phyloP scores from a whole-genome alignment of 2,329 filamentous ascomycete genomes.

The Colletotrichum tanaceti region DNA sequence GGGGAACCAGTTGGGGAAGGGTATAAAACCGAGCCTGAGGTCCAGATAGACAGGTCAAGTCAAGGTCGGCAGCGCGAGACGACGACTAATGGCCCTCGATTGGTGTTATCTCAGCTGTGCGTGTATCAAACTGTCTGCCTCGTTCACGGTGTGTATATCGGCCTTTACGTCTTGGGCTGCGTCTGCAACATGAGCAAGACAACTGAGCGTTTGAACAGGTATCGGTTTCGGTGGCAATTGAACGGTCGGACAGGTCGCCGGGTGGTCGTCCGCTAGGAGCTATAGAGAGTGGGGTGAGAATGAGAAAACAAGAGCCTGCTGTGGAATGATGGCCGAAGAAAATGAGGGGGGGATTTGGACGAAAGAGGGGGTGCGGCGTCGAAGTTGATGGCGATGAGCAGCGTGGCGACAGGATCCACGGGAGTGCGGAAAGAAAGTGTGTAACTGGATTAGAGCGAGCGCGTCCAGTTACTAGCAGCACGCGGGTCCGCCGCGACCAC shows the following conservation, averaged over 20 bases:
- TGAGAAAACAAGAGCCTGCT: conserved; percentile 1
- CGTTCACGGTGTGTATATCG: background rate
- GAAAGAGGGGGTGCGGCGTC: conserved; percentile 3
- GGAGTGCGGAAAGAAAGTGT: conserved; percentile 20
- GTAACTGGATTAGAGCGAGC: conserved; percentile 12
- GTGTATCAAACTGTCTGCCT: conserved; percentile 13
- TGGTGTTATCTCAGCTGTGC: conserved; percentile 27
- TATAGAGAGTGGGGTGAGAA: conserved; percentile 2
- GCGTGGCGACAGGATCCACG: conserved; percentile 31
- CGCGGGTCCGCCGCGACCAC: background rate
- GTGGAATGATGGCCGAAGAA: background rate
- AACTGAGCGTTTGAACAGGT: conserved; percentile 1
- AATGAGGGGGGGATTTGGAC: background rate
- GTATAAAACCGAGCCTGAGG: conserved; percentile 7
- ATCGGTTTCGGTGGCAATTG: conserved; percentile 6
- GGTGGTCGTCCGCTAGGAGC: background rate
- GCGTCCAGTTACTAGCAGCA: conserved; percentile 31
- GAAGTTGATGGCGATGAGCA: conserved; percentile 22
- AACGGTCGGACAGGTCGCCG: conserved; percentile 8
- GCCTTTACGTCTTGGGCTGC: background rate
- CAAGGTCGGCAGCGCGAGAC: conserved; percentile 11
- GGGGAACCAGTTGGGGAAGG: conserved; percentile 19
- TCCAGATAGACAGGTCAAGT: conserved; percentile 10
- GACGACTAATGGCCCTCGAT: conserved; percentile 15
- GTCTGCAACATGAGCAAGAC: background rate